Evolutionary conservation across 2,329 filamentous ascomycete species (phyloP), one percentile per base, ranked within the genome.

Genomic region (Biscogniauxia sp.): DNA sequence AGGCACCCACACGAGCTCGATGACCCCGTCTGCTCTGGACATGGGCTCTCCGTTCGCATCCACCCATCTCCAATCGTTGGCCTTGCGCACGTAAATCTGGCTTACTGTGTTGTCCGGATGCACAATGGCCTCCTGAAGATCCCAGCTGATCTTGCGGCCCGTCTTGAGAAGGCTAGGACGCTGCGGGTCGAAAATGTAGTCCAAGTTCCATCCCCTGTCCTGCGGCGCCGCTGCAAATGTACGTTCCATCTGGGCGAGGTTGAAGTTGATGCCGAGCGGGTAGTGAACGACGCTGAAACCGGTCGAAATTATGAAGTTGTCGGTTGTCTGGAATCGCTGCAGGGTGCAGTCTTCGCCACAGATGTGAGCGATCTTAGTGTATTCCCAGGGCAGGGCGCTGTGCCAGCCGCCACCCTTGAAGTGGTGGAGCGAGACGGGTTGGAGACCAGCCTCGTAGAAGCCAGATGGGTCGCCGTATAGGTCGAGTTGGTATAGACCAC

Each of bases 321-420:
- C 82, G 15, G 70, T 66, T 0, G 81, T 83, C 71, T 80, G 79
- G 78, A 86, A 88, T 49, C 85, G 80, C 67, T 84, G 81, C 59
- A 88, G 73, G 20, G 81, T 80, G 70, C 85, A 88, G 64, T 87
- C 84, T 70, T 84, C 82, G 32, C 86, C 85, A 65, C 85, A 88
- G 15, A 85, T 77, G 60, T 84, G 79, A 6, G 84, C 80, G 28
- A 88, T 77, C 68, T 84, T 82, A 66, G 82, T 80, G 70, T 85
- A 81, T 63, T 85, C 80, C 68, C 80, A 80, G 55, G 86, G 84
- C 59, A 78, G 76, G 37, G 81, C 82, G 20, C 73, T 69, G 72
- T 85, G 83, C 83, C 83, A 86, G 58, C 81, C 79, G 51, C 82
- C 82, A 53, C 84, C 83, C 68, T 86, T 86, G 78, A 86, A 88